A percentile compares a stretch with the other conserved stretches of the same genome.
These are phyloP conservation scores for Helenozyma baotianmanensis DNA, from an alignment of 805 yeast species.

Conservation along the genomic window DNA sequence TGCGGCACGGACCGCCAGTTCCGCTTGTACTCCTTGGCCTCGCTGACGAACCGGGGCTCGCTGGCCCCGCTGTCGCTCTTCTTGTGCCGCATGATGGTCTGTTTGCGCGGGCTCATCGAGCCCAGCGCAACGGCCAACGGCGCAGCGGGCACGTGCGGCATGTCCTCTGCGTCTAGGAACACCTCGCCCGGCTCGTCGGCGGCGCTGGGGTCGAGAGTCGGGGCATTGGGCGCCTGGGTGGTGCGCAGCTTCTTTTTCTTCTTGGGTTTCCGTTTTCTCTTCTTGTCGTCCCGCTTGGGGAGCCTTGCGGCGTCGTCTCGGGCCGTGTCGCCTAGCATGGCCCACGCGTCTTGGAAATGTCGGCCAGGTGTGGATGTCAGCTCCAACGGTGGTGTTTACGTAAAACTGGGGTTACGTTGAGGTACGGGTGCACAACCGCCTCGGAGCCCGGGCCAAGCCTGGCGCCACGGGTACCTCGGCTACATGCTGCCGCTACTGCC, in stretches of 20 bases:
- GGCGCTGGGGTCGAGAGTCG: too few species aligned
- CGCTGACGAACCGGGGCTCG: conserved; percentile 20
- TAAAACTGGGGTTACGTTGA: background rate
- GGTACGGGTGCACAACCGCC: conserved; percentile 2
- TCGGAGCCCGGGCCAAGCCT: background rate
- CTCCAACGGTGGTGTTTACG: too few species aligned
- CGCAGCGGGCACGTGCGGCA: too few species aligned
- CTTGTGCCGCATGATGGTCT: conserved; percentile 35
- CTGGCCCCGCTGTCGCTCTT: conserved; percentile 21
- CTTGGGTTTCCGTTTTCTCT: conserved; percentile 1
- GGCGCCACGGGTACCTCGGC: background rate
- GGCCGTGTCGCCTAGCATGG: conserved; percentile 1
- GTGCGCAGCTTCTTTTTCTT: background rate
- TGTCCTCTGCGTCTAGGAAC: too few species aligned
- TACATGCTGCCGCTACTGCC: too few species aligned
- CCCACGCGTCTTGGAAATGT: too few species aligned
- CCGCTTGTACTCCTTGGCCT: conserved; percentile 20
- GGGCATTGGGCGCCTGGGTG: too few species aligned
- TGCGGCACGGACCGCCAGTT: conserved; percentile 13
- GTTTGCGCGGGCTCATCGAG: conserved; percentile 33
- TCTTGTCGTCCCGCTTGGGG: background rate
- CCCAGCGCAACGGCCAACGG: background rate
- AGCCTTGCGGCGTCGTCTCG: background rate
- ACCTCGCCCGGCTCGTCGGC: too few species aligned
- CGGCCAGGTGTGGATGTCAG: too few species aligned